phyloP scores from a whole-genome alignment of 495 filamentous ascomycete species.

The Friedmanniomyces endolithicus region DNA sequence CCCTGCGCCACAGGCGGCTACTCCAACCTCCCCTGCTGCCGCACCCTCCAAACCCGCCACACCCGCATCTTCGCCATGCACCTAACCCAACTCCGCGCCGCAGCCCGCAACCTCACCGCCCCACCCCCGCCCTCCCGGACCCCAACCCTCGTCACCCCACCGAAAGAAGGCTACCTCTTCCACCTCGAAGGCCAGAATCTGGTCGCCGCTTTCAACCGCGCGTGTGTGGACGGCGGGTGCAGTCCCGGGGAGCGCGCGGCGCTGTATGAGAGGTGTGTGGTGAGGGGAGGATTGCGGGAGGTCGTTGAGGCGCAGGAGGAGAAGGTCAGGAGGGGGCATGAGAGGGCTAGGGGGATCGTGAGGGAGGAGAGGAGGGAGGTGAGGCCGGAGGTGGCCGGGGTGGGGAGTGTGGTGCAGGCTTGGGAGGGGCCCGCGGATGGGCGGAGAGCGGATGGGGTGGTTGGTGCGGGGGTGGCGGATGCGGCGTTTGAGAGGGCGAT shows the following conservation, averaged over 20 bases:
- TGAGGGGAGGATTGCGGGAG: background rate
- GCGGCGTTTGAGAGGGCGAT: too few species aligned
- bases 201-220: background rate
- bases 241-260: background rate
- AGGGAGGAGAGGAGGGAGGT: too few species aligned
- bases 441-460: too few species aligned
- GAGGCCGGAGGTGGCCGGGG: too few species aligned
- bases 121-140: background rate
- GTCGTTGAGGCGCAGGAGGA: background rate
- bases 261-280: background rate
- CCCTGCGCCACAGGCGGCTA: too few species aligned
- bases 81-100: background rate
- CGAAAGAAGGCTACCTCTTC: background rate
- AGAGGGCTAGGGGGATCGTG: too few species aligned
- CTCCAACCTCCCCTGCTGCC: too few species aligned
- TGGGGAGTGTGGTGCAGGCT: too few species aligned
- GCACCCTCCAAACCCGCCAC: background rate
- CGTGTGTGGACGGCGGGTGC: background rate
- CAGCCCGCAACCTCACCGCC: background rate
- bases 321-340: background rate
- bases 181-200: background rate
- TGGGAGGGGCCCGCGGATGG: too few species aligned
- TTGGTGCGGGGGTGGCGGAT: too few species aligned
- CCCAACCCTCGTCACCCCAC: too few species aligned
- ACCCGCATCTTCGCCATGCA: background rate